Evolutionary conservation across 805 yeast species (phyloP), one percentile per base, ranked within the genome.

Genomic region (Cyberlindnera mrakii): DNA sequence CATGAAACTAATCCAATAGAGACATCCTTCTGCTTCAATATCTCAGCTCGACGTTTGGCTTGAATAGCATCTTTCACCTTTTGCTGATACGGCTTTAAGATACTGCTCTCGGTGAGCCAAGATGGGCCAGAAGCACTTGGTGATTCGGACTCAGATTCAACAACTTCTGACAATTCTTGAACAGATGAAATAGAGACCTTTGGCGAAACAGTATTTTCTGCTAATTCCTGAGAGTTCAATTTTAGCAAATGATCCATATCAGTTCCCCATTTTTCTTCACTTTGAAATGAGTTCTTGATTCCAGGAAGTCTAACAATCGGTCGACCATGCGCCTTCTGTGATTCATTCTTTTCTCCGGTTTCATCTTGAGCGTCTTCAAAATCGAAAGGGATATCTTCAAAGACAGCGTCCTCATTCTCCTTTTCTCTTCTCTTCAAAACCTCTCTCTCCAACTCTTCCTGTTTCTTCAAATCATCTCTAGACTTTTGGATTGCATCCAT

Each of bases 1-100:
- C 77, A 77, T 0, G 80, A 63, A 5, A 77, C 65, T 39, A 79
- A 55, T 0, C 81, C 82, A 1, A 49, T 11, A 1, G 43, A 9
- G 18, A 37, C 45, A 40, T 47, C 53, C 3, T 29, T 11, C 29
- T 39, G 37, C 35, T 35, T 45, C 4, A 30, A 35, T 1, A 6
- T n/a, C 10, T 42, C 43, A 11, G 45, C 43, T 13, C 37, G 25
- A 19, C 30, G 39, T 30, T 35, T 49, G 3, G 46, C 50, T 4
- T 32, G 23, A 8, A 31, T 31, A 5, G 41, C 41, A 42, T 16
- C 31, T 33, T 23, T 42, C 42, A 27, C 33, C 30, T 23, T 37
- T 17, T 27, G 37, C 27, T 45, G 40, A 29, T 40, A 30, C 16
- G 47, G 39, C 9, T 40, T 39, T 16, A 39, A 14, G 14, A 47